A percentile compares a stretch with the other conserved stretches of the same genome.
These are phyloP conservation scores for Phytopythium cucurbitacearum DNA, from an alignment of 352 stramenopile genomes.

Conservation along the genomic window DNA sequence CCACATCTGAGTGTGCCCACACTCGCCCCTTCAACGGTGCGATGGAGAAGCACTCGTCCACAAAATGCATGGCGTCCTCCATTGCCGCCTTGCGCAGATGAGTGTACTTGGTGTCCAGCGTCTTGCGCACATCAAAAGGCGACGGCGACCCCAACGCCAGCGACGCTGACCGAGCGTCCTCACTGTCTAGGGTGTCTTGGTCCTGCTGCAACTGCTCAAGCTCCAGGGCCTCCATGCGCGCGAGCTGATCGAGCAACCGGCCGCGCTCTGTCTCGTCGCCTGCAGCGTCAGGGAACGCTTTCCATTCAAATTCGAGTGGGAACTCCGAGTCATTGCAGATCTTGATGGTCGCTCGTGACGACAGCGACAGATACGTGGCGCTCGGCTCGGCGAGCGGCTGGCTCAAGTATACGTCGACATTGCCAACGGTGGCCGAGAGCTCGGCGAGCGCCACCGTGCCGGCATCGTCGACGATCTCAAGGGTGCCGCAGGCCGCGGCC, in stretches of 20 bases:
- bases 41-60: conserved; percentile 91
- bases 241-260: conserved; percentile 80
- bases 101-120: conserved; percentile 89
- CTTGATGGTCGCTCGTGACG: conserved; percentile 85
- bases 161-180: conserved; percentile 7
- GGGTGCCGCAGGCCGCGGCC: conserved; percentile 50
- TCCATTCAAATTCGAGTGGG: conserved; percentile 91
- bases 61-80: conserved; percentile 93
- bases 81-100: conserved; percentile 85
- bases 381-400: conserved; percentile 77
- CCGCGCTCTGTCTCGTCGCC: conserved; percentile 84
- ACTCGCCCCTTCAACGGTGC: conserved; percentile 87
- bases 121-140: conserved; percentile 54
- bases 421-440: conserved; percentile 68
- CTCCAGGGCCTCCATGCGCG: conserved; percentile 71
- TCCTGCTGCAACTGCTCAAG: conserved; percentile 66
- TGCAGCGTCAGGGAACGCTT: conserved; percentile 71
- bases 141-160: conserved; percentile 22
- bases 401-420: conserved; percentile 91
- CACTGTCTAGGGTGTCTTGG: conserved; percentile 15
- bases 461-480: conserved; percentile 83
- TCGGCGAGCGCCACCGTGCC: conserved; percentile 68
- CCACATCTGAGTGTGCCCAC: conserved; percentile 90
- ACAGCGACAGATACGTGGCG: conserved; percentile 91
- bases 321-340: conserved; percentile 93